Conservation (phyloP, 441 rosid genomes). For the Erodium trifolium region DNA sequence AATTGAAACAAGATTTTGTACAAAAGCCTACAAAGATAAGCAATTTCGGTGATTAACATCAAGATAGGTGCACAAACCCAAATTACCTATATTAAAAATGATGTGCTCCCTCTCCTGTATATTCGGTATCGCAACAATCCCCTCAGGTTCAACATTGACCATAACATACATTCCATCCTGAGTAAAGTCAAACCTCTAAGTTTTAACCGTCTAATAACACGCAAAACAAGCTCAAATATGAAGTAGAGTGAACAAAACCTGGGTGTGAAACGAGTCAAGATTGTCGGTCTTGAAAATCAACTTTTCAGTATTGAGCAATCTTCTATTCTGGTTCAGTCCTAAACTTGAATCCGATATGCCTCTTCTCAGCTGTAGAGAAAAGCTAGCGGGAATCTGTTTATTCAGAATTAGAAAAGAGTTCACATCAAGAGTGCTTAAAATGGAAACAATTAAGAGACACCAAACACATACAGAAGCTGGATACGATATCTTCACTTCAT, state of each 20-base stretch:
- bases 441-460: slow-evolving; percentile 12
- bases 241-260: slow-evolving; percentile 34
- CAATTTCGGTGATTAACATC: background rate
- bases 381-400: slow-evolving; percentile 57
- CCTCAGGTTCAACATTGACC: slow-evolving; percentile 78
- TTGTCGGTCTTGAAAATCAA: slow-evolving; percentile 54
- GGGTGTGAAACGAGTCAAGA: slow-evolving; percentile 28
- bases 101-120: slow-evolving; percentile 44
- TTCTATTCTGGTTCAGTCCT: slow-evolving; percentile 35
- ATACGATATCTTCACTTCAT: slow-evolving; percentile 95
- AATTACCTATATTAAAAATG: slow-evolving; percentile 71
- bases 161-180: slow-evolving; percentile 48
- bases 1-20: too few species aligned
- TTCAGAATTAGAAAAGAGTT: background rate
- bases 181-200: slow-evolving; percentile 11
- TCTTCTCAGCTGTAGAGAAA: slow-evolving; percentile 50
- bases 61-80: background rate
- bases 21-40: background rate
- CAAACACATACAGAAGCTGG: slow-evolving; percentile 86
- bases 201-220: slow-evolving; percentile 10
- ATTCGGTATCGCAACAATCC: slow-evolving; percentile 62
- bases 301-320: slow-evolving; percentile 71
- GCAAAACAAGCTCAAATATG: slow-evolving; percentile 10
- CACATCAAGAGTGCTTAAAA: slow-evolving; percentile 15
- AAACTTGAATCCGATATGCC: slow-evolving; percentile 23